phyloP scores from a whole-genome alignment of 202 grass and related monocot genomes.

The Panicum virgatum region DNA sequence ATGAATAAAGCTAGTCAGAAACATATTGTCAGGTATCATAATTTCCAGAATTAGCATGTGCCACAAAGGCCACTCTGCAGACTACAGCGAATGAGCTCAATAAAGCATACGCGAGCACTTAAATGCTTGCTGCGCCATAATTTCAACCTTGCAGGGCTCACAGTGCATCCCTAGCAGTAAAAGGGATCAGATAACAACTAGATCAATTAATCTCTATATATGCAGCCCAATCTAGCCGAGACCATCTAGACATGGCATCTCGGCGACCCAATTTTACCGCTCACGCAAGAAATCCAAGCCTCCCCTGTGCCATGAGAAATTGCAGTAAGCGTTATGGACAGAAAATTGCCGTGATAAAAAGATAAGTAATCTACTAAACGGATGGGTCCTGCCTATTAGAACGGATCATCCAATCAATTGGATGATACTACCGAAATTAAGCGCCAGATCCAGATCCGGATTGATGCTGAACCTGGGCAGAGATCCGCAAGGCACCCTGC shows the following conservation, averaged over 20 bases:
- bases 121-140: not conserved
- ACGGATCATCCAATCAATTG: not conserved
- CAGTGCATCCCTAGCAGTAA: not conserved
- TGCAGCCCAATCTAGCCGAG: not conserved
- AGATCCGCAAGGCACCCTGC: not conserved
- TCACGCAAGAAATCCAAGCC: not conserved
- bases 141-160: not conserved
- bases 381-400: not conserved
- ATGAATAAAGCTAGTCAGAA: not conserved
- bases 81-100: constrained; percentile 20
- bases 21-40: not conserved
- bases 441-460: constrained; percentile 45
- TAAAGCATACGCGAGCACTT: not conserved
- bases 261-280: not conserved
- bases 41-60: constrained; percentile 35
- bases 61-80: not conserved
- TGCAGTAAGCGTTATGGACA: not conserved
- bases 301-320: not conserved
- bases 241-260: not conserved
- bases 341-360: not conserved
- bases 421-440: not conserved
- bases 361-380: not conserved
- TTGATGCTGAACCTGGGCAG: not conserved
- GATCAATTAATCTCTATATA: constrained; percentile 10
- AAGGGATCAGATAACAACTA: not conserved